Evolutionary conservation across 2,329 filamentous ascomycete species (phyloP), one percentile per base, ranked within the genome.

Genomic region (Botryotinia narcissicola): DNA sequence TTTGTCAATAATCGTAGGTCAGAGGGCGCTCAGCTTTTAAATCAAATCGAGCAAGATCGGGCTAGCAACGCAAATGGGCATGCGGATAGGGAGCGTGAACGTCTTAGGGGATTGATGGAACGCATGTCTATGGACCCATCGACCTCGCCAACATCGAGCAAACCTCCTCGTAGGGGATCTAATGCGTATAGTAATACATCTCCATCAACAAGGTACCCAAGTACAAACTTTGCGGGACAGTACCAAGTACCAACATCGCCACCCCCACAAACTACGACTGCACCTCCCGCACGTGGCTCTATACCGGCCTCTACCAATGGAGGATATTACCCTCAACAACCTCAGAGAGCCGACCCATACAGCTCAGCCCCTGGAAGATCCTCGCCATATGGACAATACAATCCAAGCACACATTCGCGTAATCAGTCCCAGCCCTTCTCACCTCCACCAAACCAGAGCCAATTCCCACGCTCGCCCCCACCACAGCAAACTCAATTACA

Each of bases 1-100:
- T 99, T 99, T 83, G 95, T 99, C 77, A 97, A 94, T 84, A 99
- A 99, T 82, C 89, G 96, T 70, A 87, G 95, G 74, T 92, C 93
- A 0, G 96, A 99, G 84, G 96, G 96, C 6, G 93, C 94, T 0
- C 93, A 97, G 81, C 87, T 99, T 8, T 88, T 99, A 51, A 90
- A 89, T 77, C 92, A 94, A 78, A 99, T 99, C 70, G 81, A 82
- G 75, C 78, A 81, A 61, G 80, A 81, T 59, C 75, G 80, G 73
- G 77, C 78, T 32, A 75, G 74, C 51, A 79, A 75, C 74, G 78
- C 78, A 10, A 80, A 74, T 70, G 80, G 79, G 3, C 79, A 81
- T 70, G 79, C 94, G 46, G 94, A 97, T 78, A 87, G 92, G 70
- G 95, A 98, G 81, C 91, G 93, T 73, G 94, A 97, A 79, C 89